These are phyloP conservation scores for Xylaria sp. DNA, from an alignment of 2,329 filamentous ascomycete genomes.

Conservation along the genomic window DNA sequence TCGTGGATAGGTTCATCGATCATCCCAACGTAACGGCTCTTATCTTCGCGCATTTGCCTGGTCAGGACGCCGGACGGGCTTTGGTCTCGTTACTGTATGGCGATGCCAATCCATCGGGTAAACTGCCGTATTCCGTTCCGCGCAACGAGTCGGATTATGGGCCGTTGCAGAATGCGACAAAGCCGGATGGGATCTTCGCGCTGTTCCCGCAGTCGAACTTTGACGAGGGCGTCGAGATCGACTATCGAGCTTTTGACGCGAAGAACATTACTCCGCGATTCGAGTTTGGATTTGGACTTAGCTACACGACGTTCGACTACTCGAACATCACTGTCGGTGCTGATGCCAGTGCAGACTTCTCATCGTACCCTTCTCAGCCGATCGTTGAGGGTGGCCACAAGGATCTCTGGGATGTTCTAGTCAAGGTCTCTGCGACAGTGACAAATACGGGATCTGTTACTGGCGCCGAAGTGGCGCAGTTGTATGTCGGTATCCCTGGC, in stretches of 20 bases:
- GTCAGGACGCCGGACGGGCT: slow-evolving; percentile 63
- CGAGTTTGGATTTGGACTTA: slow-evolving; percentile 61
- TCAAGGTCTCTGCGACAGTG: slow-evolving; percentile 52
- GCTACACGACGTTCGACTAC: slow-evolving; percentile 64
- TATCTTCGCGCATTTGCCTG: slow-evolving; percentile 45
- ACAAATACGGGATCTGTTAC: slow-evolving; percentile 58
- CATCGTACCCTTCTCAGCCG: slow-evolving; percentile 36
- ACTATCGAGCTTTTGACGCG: slow-evolving; percentile 60
- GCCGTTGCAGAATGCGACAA: slow-evolving; percentile 28
- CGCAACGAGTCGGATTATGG: slow-evolving; percentile 44
- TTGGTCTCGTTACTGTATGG: slow-evolving; percentile 72
- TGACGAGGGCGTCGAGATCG: slow-evolving; percentile 56
- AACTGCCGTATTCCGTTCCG: slow-evolving; percentile 48
- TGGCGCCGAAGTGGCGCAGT: slow-evolving; percentile 63
- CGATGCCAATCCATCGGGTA: slow-evolving; percentile 40
- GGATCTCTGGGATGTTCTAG: slow-evolving; percentile 44
- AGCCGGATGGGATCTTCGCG: slow-evolving; percentile 41
- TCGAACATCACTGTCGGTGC: slow-evolving; percentile 35
- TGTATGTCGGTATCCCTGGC: slow-evolving; percentile 46
- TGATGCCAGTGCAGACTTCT: slow-evolving; percentile 21
- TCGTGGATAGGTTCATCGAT: slow-evolving; percentile 54
- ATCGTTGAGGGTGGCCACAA: slow-evolving; percentile 40
- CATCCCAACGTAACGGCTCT: slow-evolving; percentile 69
- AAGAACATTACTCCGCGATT: slow-evolving; percentile 54
- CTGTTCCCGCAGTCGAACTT: slow-evolving; percentile 38